These are phyloP conservation scores for Closterium sp. DNA, from an alignment of 139 green algal genomes.

Conservation along the genomic window DNA sequence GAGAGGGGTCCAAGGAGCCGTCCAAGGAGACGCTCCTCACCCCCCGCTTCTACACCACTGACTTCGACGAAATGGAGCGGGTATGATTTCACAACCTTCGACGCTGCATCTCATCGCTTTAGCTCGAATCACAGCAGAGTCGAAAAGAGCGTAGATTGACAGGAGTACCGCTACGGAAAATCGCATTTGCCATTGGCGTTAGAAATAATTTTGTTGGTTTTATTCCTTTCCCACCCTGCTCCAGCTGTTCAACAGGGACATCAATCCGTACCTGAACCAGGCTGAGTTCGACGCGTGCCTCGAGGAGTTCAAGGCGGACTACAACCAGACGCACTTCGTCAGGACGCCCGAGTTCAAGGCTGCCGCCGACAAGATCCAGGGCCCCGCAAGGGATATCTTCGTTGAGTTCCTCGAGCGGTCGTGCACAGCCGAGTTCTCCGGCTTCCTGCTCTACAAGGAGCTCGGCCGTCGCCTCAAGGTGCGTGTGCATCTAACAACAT, in stretches of 20 bases:
- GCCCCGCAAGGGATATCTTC: slow-evolving; percentile 90
- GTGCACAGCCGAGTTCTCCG: slow-evolving; percentile 98
- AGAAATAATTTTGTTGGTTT: background rate
- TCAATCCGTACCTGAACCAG: slow-evolving; percentile 92
- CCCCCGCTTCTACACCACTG: slow-evolving; percentile 97
- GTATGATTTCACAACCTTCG: background rate
- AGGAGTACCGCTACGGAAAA: background rate
- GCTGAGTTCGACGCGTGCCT: slow-evolving; percentile 72
- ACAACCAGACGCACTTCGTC: slow-evolving; percentile 99
- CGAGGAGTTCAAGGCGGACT: slow-evolving; percentile 94
- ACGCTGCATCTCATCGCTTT: background rate
- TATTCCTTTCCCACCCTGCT: too few relatives aligned
- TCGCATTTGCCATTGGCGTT: too few relatives aligned
- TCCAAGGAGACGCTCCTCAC: slow-evolving; percentile 86
- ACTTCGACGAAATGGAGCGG: slow-evolving; percentile 97
- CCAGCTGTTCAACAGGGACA: slow-evolving; percentile 86
- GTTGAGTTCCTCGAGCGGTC: slow-evolving; percentile 99
- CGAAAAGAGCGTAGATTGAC: background rate
- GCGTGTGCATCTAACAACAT: too few relatives aligned
- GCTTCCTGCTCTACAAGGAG: slow-evolving; percentile 99
- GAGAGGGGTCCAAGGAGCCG: slow-evolving; percentile 69
- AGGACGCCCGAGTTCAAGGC: slow-evolving; percentile 93
- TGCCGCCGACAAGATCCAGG: slow-evolving; percentile 84
- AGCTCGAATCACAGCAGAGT: background rate
- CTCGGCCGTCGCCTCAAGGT: slow-evolving; percentile 90